These are phyloP conservation scores for Pseudotsuga menziesii DNA, from an alignment of 75 land plant species.

Conservation along the genomic window DNA sequence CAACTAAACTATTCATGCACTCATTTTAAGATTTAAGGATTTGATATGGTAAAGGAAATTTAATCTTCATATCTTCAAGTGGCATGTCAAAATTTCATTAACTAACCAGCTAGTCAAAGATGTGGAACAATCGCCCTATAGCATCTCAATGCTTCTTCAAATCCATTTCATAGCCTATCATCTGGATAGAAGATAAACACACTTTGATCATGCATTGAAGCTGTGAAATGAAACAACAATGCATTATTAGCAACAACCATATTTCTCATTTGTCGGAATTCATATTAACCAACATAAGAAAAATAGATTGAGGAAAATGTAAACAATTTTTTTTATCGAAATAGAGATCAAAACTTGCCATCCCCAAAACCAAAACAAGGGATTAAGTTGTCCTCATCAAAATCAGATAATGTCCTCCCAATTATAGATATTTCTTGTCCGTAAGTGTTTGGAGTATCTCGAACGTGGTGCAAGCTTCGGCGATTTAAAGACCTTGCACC, in stretches of 20 bases:
- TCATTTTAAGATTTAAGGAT: background rate
- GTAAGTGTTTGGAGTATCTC: slow-evolving; percentile 65
- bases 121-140: too few relatives aligned
- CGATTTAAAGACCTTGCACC: slow-evolving; percentile 65
- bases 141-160: slow-evolving; percentile 63
- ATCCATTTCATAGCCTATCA: slow-evolving; percentile 54
- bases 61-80: background rate
- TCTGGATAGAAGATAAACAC: slow-evolving; percentile 73
- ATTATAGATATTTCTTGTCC: slow-evolving; percentile 79
- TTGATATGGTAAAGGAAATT: background rate
- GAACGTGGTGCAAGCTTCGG: slow-evolving; percentile 63
- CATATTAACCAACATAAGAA: background rate
- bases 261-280: background rate
- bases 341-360: slow-evolving; percentile 29
- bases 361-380: slow-evolving; percentile 92
- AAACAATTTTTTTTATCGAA: too few relatives aligned
- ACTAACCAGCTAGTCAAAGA: background rate
- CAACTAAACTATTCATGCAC: background rate
- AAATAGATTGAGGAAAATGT: background rate
- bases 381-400: slow-evolving; percentile 87
- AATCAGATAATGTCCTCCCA: slow-evolving; percentile 65
- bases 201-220: slow-evolving; percentile 71
- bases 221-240: slow-evolving; percentile 19
- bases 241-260: background rate
- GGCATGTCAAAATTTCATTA: background rate